Evolutionary conservation across 495 filamentous ascomycete genomes (phyloP).

Genomic region (Hypoxylon crocopeplum): DNA sequence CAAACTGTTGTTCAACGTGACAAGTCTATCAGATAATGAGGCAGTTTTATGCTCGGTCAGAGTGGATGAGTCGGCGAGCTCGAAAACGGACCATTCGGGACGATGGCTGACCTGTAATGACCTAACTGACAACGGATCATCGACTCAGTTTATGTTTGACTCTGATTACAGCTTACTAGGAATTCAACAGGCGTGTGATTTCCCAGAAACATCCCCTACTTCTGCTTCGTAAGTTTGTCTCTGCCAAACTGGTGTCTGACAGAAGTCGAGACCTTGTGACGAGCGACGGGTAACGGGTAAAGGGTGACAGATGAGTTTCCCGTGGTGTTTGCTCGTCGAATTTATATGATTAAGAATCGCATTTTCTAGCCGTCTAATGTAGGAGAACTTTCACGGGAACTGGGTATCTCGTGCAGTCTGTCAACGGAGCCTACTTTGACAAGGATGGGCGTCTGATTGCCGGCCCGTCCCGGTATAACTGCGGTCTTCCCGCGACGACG

Average conservation of each 20-base stretch:
- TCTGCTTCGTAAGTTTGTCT: too few relatives aligned
- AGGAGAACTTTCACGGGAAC: constrained; percentile 27
- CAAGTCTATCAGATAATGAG: constrained; percentile 25
- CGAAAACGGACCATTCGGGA: not conserved
- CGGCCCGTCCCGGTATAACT: not conserved
- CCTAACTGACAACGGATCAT: not conserved
- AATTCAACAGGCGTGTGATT: too few relatives aligned
- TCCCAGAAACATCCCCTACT: too few relatives aligned
- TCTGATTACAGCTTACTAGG: too few relatives aligned
- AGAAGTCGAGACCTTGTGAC: too few relatives aligned
- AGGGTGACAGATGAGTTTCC: too few relatives aligned
- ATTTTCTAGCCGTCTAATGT: not conserved
- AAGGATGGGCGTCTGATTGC: not conserved
- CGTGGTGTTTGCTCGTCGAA: too few relatives aligned
- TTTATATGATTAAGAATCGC: too few relatives aligned
- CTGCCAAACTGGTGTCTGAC: not conserved
- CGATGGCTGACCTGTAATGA: constrained; percentile 25
- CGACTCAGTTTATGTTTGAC: constrained; percentile 24
- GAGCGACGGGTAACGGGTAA: too few relatives aligned
- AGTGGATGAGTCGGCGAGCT: constrained; percentile 6
- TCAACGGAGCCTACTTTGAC: not conserved
- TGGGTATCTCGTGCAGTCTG: constrained; percentile 18
- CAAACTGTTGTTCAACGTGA: constrained; percentile 21
- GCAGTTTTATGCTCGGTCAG: constrained; percentile 5
- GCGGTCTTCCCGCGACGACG: too few relatives aligned